phyloP scores from a whole-genome alignment of 768 basidiomycete species.

The Podaxis sp. region DNA sequence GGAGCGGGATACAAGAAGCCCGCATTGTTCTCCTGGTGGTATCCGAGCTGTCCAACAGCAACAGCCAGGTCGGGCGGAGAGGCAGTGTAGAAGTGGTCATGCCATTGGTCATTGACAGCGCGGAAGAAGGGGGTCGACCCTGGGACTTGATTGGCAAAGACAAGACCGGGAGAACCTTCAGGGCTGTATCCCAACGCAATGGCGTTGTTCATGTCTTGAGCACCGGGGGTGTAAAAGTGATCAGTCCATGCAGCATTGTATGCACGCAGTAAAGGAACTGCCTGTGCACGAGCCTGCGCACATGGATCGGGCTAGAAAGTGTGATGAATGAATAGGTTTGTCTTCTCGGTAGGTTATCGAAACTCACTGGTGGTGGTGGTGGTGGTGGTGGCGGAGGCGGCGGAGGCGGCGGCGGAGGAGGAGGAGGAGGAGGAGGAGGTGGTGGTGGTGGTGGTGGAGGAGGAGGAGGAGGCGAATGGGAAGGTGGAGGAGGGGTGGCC shows the following conservation, averaged over 20 bases:
- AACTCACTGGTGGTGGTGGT: background rate
- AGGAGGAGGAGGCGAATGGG: no score
- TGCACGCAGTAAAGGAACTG: background rate
- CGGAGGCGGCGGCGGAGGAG: background rate
- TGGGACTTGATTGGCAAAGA: background rate
- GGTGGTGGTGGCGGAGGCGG: background rate
- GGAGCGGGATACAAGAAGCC: background rate
- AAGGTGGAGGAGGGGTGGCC: no score
- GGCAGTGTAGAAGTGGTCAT: slow-evolving; percentile 1
- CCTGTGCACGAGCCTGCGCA: background rate
- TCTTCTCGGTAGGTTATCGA: background rate
- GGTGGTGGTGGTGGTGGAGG: no score
- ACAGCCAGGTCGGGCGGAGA: background rate
- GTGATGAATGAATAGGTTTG: background rate
- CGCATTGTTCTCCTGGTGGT: background rate
- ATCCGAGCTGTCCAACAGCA: background rate
- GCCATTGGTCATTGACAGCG: background rate
- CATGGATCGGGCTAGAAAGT: background rate
- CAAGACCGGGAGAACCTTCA: background rate
- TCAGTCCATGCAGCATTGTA: background rate
- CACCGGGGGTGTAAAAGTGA: background rate
- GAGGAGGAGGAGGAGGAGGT: no score
- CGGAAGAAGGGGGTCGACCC: background rate
- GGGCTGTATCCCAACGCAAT: background rate
- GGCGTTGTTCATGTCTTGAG: slow-evolving; percentile 3